Evolutionary conservation across 2,329 filamentous ascomycete genomes (phyloP), one percentile per base, ranked within the genome.

Genomic region (Alternaria postmessia): DNA sequence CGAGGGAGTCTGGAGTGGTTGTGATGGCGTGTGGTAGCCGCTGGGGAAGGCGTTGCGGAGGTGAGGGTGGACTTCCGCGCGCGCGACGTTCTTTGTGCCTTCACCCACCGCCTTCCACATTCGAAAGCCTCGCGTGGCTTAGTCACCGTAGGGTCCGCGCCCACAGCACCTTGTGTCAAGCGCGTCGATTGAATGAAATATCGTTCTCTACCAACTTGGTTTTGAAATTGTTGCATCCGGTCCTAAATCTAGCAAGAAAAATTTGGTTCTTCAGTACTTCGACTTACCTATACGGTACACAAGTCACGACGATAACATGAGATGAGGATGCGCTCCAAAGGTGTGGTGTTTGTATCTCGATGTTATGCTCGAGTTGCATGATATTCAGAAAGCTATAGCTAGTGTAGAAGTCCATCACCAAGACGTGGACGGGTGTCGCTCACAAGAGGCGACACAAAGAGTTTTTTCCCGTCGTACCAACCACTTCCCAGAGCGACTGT

Each of bases 11-110:
- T 46, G 18, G 11, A 26, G 39, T 30, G 20, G 41, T 24, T 52
- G 39, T 36, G 30, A 51, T 36, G 41, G 43, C 16, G 39, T 46
- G 28, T 49, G 9, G 39, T 43, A 38, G 39, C 26, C 38, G 51
- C 30, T 55, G 58, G 46, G n/a, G 39, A 32, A 54, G 51, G 18
- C 47, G 54, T 14, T 58, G 46, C 57, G 62, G 62, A 61, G 57
- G 59, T 59, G 57, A 63, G 39, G 43, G 52, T 18, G 51, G 38
- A 53, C 43, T 24, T 54, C 55, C 59, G 59, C 60, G 54, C 51
- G 43, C 51, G 43, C 20, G 22, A 56, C 43, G 57, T 60, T 58
- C 65, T 65, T 67, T 69, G 66, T 69, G 64, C 64, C 63, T 11
- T 24, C 44, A 12, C 49, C 66, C 46, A 69, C 67, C 66, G 64